These are phyloP conservation scores for Pseudozyma hubeiensis DNA, from an alignment of 1,284 basidiomycete species.

Conservation along the genomic window DNA sequence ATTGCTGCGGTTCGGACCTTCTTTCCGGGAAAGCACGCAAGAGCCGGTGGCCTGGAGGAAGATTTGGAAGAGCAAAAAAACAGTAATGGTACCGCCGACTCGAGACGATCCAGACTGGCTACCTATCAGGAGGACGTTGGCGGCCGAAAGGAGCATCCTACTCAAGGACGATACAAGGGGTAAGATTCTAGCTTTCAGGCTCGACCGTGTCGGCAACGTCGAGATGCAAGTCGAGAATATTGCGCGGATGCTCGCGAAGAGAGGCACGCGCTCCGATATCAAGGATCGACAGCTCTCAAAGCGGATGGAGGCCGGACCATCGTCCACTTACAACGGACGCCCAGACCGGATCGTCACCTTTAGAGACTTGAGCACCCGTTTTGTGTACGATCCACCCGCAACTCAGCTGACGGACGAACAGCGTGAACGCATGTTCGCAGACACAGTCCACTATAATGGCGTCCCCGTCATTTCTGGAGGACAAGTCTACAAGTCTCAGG, in stretches of 20 bases:
- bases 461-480: not conserved
- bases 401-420: not conserved
- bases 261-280: not conserved
- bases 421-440: conserved; percentile 1
- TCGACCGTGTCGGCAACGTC: not conserved
- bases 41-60: not conserved
- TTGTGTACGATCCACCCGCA: not conserved
- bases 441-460: not conserved
- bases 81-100: not conserved
- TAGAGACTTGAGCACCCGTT: not conserved
- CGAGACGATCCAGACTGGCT: not conserved
- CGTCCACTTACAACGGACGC: not conserved
- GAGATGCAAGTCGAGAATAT: not conserved
- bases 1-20: not conserved
- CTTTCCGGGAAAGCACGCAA: not conserved
- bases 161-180: not conserved
- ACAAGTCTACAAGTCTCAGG: not conserved
- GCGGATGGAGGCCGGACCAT: not conserved
- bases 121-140: not conserved
- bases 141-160: not conserved
- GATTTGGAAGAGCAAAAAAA: not conserved
- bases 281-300: not conserved
- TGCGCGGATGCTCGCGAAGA: not conserved
- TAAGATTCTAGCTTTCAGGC: not conserved
- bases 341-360: not conserved